phyloP scores from a whole-genome alignment of 305 asterid species.

The Fraxinus baroniana region DNA sequence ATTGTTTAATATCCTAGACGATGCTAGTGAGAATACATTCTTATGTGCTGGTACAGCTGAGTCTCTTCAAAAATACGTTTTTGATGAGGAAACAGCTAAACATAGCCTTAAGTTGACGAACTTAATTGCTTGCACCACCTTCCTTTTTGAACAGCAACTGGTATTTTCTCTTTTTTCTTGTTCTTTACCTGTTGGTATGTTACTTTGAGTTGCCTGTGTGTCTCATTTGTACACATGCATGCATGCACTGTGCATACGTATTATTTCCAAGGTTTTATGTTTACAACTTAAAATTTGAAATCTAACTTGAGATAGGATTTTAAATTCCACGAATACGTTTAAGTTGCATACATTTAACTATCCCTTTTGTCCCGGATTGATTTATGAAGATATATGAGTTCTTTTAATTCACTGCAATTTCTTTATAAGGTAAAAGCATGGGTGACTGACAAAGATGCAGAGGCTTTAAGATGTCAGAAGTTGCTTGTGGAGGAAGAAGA shows the following conservation, averaged over 20 bases:
- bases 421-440: constrained; percentile 78
- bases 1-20: constrained; percentile 81
- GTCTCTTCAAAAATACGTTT: constrained; percentile 64
- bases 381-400: not conserved
- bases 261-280: not conserved
- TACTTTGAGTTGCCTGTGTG: constrained; percentile 17
- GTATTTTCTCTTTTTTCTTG: constrained; percentile 38
- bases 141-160: constrained; percentile 84
- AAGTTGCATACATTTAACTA: not conserved
- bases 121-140: constrained; percentile 71
- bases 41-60: constrained; percentile 92
- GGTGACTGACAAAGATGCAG: constrained; percentile 88
- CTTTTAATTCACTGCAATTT: constrained; percentile 18
- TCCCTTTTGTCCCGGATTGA: constrained; percentile 7
- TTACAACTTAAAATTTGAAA: not conserved
- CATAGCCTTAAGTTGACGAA: constrained; percentile 72
- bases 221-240: constrained; percentile 15
- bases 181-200: not conserved
- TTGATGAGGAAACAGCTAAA: constrained; percentile 66
- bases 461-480: constrained; percentile 90
- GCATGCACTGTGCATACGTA: not conserved
- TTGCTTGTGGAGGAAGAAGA: constrained; percentile 99
- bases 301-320: not conserved
- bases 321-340: not conserved
- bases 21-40: constrained; percentile 92